These are phyloP conservation scores for Phaeosphaeriaceae sp. DNA, from an alignment of 2,329 filamentous ascomycete species.

Conservation along the genomic window DNA sequence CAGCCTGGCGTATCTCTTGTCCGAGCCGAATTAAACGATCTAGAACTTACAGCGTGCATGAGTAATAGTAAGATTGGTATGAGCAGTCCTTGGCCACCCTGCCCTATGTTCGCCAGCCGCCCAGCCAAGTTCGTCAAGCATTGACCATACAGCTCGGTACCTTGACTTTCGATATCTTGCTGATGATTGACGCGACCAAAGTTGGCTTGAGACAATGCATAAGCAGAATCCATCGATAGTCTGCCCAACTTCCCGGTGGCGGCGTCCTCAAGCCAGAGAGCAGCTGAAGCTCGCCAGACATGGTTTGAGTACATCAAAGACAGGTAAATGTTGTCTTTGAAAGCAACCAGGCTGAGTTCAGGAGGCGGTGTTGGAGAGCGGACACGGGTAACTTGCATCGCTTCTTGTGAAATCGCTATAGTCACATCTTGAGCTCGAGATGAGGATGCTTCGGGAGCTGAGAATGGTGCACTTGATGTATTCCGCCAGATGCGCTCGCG, in stretches of 20 bases:
- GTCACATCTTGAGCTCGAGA: background rate
- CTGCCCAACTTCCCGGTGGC: background rate
- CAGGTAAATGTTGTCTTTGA: background rate
- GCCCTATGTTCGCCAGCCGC: background rate
- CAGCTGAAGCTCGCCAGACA: background rate
- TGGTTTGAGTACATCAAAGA: background rate
- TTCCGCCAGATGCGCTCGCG: constrained; percentile 1
- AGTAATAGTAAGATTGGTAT: background rate
- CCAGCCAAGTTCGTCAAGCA: background rate
- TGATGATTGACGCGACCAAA: background rate
- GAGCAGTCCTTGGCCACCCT: background rate
- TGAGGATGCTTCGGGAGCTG: background rate
- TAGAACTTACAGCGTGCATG: background rate
- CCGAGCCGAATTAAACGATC: background rate
- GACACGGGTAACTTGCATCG: background rate
- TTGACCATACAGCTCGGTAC: background rate
- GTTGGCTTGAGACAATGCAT: background rate
- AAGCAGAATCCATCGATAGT: background rate
- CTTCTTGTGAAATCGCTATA: background rate
- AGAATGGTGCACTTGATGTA: background rate
- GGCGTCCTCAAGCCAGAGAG: background rate
- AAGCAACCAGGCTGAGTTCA: background rate
- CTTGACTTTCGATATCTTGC: background rate
- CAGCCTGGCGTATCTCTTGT: background rate
- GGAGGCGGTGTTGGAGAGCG: background rate